A percentile compares a stretch with the other conserved stretches of the same genome.
Conservation (phyloP, 2,329 filamentous ascomycete species). For the Metarhizium robertsii region DNA sequence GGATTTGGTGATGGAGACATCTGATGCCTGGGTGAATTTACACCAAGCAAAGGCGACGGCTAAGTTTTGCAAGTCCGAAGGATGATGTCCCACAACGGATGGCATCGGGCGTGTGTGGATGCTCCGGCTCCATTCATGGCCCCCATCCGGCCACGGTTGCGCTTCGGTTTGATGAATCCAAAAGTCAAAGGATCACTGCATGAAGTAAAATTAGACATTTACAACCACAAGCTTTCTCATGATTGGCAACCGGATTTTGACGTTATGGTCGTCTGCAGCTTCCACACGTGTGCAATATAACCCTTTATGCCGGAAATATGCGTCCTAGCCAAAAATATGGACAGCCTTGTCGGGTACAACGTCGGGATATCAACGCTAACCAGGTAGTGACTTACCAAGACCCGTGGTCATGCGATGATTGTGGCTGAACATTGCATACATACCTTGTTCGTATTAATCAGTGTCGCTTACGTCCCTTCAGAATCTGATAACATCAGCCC, state of each 20-base stretch:
- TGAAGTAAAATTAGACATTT: background rate
- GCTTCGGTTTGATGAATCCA: background rate
- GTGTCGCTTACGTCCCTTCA: too few species aligned
- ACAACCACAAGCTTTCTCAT: background rate
- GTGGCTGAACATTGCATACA: background rate
- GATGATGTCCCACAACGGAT: too few species aligned
- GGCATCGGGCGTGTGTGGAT: too few species aligned
- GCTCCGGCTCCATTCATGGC: background rate
- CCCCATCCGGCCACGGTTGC: background rate
- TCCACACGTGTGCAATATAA: background rate
- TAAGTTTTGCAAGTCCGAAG: too few species aligned
- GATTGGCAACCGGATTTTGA: background rate
- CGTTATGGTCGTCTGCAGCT: background rate
- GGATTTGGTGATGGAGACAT: too few species aligned
- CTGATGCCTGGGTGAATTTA: too few species aligned
- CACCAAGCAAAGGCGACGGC: too few species aligned
- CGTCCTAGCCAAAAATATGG: background rate
- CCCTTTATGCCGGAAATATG: background rate
- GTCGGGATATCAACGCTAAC: too few species aligned
- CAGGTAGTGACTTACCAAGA: background rate
- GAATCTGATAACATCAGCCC: too few species aligned
- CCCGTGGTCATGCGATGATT: background rate
- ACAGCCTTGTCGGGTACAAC: too few species aligned
- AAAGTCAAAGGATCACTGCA: background rate
- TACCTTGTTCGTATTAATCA: background rate